Evolutionary conservation across 179 eudicot species (phyloP), one percentile per base, ranked within the genome.

Genomic region (Pouteria campechiana): DNA sequence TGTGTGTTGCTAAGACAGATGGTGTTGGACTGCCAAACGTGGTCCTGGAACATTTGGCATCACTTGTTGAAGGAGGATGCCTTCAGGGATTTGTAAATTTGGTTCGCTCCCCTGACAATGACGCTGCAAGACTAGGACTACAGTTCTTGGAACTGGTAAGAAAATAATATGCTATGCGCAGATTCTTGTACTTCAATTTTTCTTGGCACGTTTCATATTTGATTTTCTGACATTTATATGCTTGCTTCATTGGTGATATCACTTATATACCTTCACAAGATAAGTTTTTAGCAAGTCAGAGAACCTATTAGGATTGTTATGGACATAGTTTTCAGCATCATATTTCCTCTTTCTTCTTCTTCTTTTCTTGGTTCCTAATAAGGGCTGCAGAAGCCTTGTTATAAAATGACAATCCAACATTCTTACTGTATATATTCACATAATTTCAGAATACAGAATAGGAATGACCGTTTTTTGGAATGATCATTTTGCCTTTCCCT

Each of bases 101-200:
- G 42, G 82, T 87, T 48, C 68, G 92, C 35, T 82, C 99, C 62
- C 94, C 81, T 41, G 99, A 92, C 72, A 48, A 50, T 3, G 96
- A 92, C 65, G 99, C 94, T 58, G 99, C 94, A 38, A 77, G 75
- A 61, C 48, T 92, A 21, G 99, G 96, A 33, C 74, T 92, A 43
- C 98, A 92, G 52, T 92, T 92, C 65, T 27, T 87, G 28, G 99
- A 92, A 66, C 72, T 92, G 85, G 99, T 92, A 64, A 80, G 78
- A 27, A 18, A 7, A 24, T 25, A n/a, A 4, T 16, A 23, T 35
- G 20, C 14, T 25, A 16, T 40, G 10, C 25, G 15, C 3, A 17
- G 3, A n/a, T n/a, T n/a, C n/a, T n/a, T 14, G 23, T 48, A 22
- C 32, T 34, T 32, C 5, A 2, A 33, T 34, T 19, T 9, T 48